phyloP scores from a whole-genome alignment of 768 basidiomycete genomes.

The Lactifluus volemus region DNA sequence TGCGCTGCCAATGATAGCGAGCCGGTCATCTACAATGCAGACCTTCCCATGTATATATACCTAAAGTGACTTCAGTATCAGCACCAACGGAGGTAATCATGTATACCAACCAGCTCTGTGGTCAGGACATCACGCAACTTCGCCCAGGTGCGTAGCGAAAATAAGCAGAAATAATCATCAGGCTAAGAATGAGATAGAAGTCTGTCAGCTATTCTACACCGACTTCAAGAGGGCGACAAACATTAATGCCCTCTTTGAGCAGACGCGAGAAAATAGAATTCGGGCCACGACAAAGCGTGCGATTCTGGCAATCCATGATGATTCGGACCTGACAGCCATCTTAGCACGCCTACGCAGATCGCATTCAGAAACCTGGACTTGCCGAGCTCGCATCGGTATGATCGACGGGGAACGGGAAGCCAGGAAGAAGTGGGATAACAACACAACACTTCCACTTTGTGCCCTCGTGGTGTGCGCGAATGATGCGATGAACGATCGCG shows the following conservation, averaged over 20 bases:
- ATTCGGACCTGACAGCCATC: conserved; percentile 61
- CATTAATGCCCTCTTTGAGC: conserved; percentile 81
- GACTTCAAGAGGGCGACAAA: conserved; percentile 29
- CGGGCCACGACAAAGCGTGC: conserved; percentile 80
- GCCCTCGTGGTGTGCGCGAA: conserved; percentile 72
- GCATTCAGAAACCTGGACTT: conserved; percentile 24
- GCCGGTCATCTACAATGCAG: conserved; percentile 88
- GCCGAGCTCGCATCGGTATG: conserved; percentile 89
- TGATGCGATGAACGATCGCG: conserved; percentile 84
- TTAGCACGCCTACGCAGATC: background rate
- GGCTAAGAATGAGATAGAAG: conserved; percentile 45
- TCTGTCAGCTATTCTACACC: background rate
- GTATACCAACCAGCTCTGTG: conserved; percentile 67
- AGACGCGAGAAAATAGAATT: conserved; percentile 86
- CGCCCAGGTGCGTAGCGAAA: conserved; percentile 89
- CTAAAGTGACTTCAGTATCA: conserved; percentile 28
- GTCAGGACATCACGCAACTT: conserved; percentile 79
- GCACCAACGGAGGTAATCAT: background rate
- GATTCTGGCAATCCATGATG: conserved; percentile 92
- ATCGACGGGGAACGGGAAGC: conserved; percentile 89
- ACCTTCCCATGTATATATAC: conserved; percentile 88
- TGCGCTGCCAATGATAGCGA: conserved; percentile 91
- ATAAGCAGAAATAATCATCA: conserved; percentile 84
- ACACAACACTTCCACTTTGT: conserved; percentile 91
- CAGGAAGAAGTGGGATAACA: conserved; percentile 85